phyloP scores from a whole-genome alignment of 2,329 filamentous ascomycete species.

The Incumbomyces lentus region DNA sequence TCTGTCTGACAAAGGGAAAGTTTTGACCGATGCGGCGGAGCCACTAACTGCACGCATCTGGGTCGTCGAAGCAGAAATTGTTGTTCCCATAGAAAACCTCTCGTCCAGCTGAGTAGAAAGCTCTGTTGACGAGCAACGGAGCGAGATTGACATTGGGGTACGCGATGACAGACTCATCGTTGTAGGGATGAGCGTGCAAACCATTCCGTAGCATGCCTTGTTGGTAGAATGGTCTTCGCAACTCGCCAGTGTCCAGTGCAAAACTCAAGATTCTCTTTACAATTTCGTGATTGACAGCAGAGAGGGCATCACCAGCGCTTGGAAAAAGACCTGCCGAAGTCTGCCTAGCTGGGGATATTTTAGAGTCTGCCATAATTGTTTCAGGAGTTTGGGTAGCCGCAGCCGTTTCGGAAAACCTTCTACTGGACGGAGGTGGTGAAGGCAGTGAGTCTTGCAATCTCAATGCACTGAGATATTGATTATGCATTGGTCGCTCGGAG shows the following conservation, averaged over 20 bases:
- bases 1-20: conserved; percentile 7
- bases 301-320: not conserved
- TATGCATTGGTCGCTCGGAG: not conserved
- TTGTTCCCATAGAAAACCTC: conserved; percentile 9
- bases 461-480: too few relatives aligned
- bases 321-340: too few relatives aligned
- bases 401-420: not conserved
- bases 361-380: too few relatives aligned
- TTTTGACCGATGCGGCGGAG: conserved; percentile 13
- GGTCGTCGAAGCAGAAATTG: conserved; percentile 12
- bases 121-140: conserved; percentile 10
- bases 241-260: not conserved
- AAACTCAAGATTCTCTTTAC: conserved; percentile 4
- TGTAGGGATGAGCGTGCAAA: not conserved
- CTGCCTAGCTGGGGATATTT: too few relatives aligned
- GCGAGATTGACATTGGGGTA: conserved; percentile 11
- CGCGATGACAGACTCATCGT: conserved; percentile 5
- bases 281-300: not conserved
- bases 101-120: conserved; percentile 8
- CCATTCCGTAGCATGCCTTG: conserved; percentile 10
- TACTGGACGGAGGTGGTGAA: conserved; percentile 1
- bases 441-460: not conserved
- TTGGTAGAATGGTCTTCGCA: conserved; percentile 10
- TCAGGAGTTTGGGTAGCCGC: not conserved
- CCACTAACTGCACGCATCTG: conserved; percentile 13